These are phyloP conservation scores for Phaeotremella fagi DNA, from an alignment of 768 basidiomycete genomes.

Conservation along the genomic window DNA sequence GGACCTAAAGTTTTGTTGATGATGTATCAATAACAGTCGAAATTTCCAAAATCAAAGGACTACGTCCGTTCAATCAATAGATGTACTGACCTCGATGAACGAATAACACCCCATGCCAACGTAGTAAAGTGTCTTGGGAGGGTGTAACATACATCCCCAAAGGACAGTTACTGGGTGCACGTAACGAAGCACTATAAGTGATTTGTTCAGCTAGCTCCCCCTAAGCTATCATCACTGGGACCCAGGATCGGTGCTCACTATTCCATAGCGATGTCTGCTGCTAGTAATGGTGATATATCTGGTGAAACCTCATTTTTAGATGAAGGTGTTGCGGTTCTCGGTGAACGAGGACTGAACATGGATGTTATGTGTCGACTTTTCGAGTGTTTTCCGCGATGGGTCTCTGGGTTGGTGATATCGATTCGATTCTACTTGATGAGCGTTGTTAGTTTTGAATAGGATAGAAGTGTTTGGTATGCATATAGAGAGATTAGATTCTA, in stretches of 20 bases:
- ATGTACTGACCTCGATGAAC: constrained; percentile 30
- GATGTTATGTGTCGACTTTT: too few relatives aligned
- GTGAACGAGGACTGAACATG: not conserved
- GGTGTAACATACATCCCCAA: constrained; percentile 37
- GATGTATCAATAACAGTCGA: not conserved
- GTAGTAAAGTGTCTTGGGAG: constrained; percentile 13
- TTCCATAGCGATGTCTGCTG: constrained; percentile 21
- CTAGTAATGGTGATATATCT: constrained; percentile 16
- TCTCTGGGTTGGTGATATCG: too few relatives aligned
- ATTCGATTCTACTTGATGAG: too few relatives aligned
- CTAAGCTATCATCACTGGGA: not conserved
- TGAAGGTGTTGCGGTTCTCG: not conserved
- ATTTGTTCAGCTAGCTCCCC: not conserved
- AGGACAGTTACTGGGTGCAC: constrained; percentile 24
- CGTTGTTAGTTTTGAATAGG: too few relatives aligned
- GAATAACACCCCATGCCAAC: constrained; percentile 39
- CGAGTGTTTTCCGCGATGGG: too few relatives aligned
- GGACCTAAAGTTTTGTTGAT: constrained; percentile 18
- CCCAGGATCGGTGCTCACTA: constrained; percentile 10
- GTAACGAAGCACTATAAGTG: constrained; percentile 24
- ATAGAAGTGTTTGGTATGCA: too few relatives aligned
- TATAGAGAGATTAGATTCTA: too few relatives aligned
- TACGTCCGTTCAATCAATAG: too few relatives aligned
- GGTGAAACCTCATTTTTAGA: not conserved
- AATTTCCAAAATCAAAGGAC: too few relatives aligned